Percentiles rank a stretch among this genome's conserved stretches.
These are phyloP conservation scores for Pogostemon cablin DNA, from an alignment of 257 asterid genomes.

Conservation along the genomic window DNA sequence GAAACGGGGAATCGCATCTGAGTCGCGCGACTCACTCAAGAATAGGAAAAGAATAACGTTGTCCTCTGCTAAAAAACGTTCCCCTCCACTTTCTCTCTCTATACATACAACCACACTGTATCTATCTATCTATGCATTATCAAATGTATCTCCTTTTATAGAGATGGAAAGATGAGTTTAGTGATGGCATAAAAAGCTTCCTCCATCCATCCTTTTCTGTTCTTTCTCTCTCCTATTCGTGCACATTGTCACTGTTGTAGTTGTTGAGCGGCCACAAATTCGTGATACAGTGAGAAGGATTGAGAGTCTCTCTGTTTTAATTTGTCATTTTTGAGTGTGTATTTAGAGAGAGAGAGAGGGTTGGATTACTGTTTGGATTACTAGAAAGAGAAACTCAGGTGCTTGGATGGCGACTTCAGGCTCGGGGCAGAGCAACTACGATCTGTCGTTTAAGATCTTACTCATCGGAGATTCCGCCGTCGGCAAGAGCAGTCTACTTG, in stretches of 20 bases:
- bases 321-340: neutral
- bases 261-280: conserved; percentile 38
- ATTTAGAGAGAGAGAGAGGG: conserved; percentile 15
- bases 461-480: conserved; percentile 96
- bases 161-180: conserved; percentile 29
- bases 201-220: conserved; percentile 22
- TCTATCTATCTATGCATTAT: conserved; percentile 12
- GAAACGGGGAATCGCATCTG: conserved; percentile 53
- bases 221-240: conserved; percentile 34
- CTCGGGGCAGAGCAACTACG: conserved; percentile 68
- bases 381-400: conserved; percentile 32
- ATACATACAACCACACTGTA: conserved; percentile 31
- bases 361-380: conserved; percentile 6
- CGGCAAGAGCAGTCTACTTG: conserved; percentile 94
- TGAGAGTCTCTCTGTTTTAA: conserved; percentile 14
- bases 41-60: conserved; percentile 44
- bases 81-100: conserved; percentile 39
- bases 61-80: conserved; percentile 29
- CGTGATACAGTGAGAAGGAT: conserved; percentile 28
- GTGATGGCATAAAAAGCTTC: conserved; percentile 39
- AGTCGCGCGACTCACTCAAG: conserved; percentile 25
- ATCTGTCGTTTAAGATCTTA: conserved; percentile 92
- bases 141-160: conserved; percentile 1
- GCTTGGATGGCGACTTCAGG: conserved; percentile 61
- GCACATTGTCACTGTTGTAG: conserved; percentile 36